Evolutionary conservation across 306 rosid species (phyloP), one percentile per base, ranked within the genome.

Genomic region (Lotus japonicus): DNA sequence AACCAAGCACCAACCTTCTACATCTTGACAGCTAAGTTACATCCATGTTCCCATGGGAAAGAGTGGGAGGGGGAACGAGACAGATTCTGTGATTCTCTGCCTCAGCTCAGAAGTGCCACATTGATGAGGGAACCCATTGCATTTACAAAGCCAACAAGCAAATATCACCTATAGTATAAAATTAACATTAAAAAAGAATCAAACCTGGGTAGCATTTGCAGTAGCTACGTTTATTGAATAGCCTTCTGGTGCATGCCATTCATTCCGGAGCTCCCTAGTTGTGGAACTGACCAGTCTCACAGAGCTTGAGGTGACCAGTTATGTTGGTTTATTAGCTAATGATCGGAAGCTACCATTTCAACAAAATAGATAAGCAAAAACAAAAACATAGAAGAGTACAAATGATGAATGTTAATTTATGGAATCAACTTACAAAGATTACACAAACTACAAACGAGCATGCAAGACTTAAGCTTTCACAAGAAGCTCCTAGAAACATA

Each of bases 191-290:
- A 62, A 56, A 62, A 63, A 58, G 13, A 84, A 76, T 21, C 79
- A 68, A 63, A 94, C 99, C 97, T 90, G 99, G 58, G 95, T 82
- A 51, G 96, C 88, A 85, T 94, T 94, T 62, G 99, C 97, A 66
- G 99, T 94, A 26, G 97, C 97, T 45, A 90, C 97, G 52, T 88
- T 94, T 58, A 94, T 84, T 12, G 99, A 90, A 84, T 61, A 85
- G 73, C 91, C 94, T 36, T 85, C 57, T 19, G 92, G 99, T 74
- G 97, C 92, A 72, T 69, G 58, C 99, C 99, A 94, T 62, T 94
- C 96, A 42, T 88, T 17, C 52, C 74, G 84, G 43, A 90, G 89
- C 72, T 85, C 96, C 72, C 96, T 84, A 19, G 96, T 80, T 42
- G 88, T 80, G 75, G 99, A 83, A 81, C 96, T 84, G 68, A 94